phyloP scores from a whole-genome alignment of 495 filamentous ascomycete genomes.

The Copromyces sp. region DNA sequence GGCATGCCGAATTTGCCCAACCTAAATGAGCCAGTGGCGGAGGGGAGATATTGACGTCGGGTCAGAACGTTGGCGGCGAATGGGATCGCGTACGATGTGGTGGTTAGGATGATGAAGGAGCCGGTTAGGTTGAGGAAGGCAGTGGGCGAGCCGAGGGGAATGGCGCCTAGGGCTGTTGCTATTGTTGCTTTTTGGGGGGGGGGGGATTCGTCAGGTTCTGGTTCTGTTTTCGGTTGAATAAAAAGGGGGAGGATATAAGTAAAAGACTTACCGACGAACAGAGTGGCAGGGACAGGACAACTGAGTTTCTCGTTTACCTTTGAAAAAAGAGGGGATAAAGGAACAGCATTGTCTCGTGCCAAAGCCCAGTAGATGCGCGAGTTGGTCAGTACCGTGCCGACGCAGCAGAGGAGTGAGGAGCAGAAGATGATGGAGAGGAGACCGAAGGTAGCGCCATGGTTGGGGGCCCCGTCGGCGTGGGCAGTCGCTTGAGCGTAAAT shows the following conservation, averaged over 20 bases:
- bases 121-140: conserved; percentile 71
- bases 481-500: conserved; percentile 74
- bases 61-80: conserved; percentile 66
- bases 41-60: conserved; percentile 49
- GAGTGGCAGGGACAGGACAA: conserved; percentile 59
- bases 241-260: not conserved
- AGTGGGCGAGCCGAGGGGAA: conserved; percentile 60
- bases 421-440: conserved; percentile 62
- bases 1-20: conserved; percentile 51
- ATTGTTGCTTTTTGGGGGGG: conserved; percentile 26
- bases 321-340: conserved; percentile 38
- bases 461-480: conserved; percentile 22
- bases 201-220: not conserved
- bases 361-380: conserved; percentile 85
- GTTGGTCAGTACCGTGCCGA: conserved; percentile 63
- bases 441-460: conserved; percentile 47
- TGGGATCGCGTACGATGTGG: conserved; percentile 62
- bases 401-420: conserved; percentile 48
- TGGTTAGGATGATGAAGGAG: conserved; percentile 64
- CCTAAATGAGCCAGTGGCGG: conserved; percentile 50
- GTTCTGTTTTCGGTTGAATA: not conserved
- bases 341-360: conserved; percentile 59
- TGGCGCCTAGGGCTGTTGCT: conserved; percentile 58
- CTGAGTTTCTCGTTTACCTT: conserved; percentile 41
- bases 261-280: conserved; percentile 41